phyloP scores from a whole-genome alignment of 73 alveolate genomes.

The Paraurostyla sp. region DNA sequence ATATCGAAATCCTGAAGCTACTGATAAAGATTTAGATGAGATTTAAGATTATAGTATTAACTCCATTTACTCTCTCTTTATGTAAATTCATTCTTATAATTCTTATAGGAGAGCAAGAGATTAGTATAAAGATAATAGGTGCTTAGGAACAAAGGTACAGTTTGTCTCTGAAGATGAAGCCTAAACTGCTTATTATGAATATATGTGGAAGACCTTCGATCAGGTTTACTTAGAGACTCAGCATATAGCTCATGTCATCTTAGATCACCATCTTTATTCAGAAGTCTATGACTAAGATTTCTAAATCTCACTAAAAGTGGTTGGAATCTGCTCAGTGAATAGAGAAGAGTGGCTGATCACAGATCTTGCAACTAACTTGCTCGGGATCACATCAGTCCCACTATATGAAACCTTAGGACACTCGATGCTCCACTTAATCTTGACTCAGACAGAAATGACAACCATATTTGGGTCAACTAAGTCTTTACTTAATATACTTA shows the following conservation, averaged over 20 bases:
- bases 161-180: background rate
- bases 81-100: background rate
- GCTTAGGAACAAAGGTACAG: slow-evolving; percentile 29
- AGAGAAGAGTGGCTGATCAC: slow-evolving; percentile 87
- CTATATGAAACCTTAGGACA: slow-evolving; percentile 83
- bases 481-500: background rate
- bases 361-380: slow-evolving; percentile 76
- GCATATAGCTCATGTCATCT: background rate
- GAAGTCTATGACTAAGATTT: slow-evolving; percentile 13
- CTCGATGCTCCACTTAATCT: background rate
- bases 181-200: background rate
- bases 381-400: slow-evolving; percentile 78
- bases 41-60: background rate
- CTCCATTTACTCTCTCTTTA: slow-evolving; percentile 24
- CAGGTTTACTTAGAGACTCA: slow-evolving; percentile 1
- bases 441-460: slow-evolving; percentile 17
- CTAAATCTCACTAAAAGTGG: slow-evolving; percentile 41
- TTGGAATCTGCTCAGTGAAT: slow-evolving; percentile 78
- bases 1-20: slow-evolving; percentile 27
- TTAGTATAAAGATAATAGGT: background rate
- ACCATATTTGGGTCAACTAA: slow-evolving; percentile 35
- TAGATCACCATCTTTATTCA: background rate
- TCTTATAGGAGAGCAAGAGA: slow-evolving; percentile 9
- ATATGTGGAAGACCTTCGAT: slow-evolving; percentile 31
- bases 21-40: background rate